A percentile compares a stretch with the other conserved stretches of the same genome.
These are phyloP conservation scores for Vitis hybrid DNA, from an alignment of 177 flowering plant genomes.

Conservation along the genomic window DNA sequence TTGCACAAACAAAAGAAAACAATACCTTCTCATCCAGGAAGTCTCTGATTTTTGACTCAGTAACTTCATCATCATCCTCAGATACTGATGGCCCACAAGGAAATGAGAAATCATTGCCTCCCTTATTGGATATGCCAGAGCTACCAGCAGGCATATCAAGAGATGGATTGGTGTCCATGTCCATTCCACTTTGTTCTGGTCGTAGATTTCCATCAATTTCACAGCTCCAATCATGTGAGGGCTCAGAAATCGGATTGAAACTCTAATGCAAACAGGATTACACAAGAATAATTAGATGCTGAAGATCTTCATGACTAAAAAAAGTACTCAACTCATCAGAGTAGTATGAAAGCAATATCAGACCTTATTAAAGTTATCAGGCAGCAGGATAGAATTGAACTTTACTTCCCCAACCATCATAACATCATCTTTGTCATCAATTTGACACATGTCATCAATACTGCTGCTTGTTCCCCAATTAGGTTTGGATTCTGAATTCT, in stretches of 20 bases:
- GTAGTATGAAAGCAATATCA: slow-evolving; percentile 8
- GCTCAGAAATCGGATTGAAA: slow-evolving; percentile 34
- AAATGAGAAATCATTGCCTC: slow-evolving; percentile 56
- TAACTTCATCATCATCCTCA: slow-evolving; percentile 94
- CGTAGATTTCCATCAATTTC: slow-evolving; percentile 28
- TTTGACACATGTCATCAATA: slow-evolving; percentile 83
- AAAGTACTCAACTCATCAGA: neutral
- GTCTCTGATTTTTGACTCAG: slow-evolving; percentile 84
- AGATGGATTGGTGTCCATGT: slow-evolving; percentile 19
- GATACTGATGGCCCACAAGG: slow-evolving; percentile 45
- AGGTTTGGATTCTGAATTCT: slow-evolving; percentile 34
- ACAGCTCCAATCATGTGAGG: slow-evolving; percentile 23
- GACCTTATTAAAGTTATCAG: slow-evolving; percentile 53
- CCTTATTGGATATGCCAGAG: slow-evolving; percentile 25
- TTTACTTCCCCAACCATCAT: slow-evolving; percentile 23
- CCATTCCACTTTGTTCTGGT: slow-evolving; percentile 23
- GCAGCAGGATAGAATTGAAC: slow-evolving; percentile 15
- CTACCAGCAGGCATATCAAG: slow-evolving; percentile 19
- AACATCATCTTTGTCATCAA: slow-evolving; percentile 63
- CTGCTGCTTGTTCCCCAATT: slow-evolving; percentile 36
- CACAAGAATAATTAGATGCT: slow-evolving; percentile 8
- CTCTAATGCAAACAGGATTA: slow-evolving; percentile 38
- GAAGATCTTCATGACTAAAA: neutral
- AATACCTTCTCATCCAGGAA: slow-evolving; percentile 94
- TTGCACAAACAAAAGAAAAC: neutral